Conservation (phyloP, 2,329 filamentous ascomycete genomes). For the Mycosphaerella arachidis region DNA sequence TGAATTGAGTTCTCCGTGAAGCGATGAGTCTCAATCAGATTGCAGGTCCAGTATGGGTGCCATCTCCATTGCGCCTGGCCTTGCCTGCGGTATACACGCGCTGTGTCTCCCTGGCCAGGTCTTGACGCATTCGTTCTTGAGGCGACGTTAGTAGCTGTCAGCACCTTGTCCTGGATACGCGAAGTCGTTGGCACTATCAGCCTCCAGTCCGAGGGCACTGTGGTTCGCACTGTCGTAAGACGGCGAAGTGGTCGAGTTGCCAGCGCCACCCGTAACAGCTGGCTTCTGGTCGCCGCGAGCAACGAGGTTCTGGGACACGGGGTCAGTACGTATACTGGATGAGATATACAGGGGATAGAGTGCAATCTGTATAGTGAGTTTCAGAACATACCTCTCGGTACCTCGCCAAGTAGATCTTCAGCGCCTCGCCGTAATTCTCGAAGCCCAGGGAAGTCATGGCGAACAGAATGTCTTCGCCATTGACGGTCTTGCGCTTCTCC, state of each 20-base stretch:
- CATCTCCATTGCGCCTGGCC: too few relatives aligned
- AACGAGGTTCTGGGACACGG: conserved; percentile 63
- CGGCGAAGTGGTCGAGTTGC: conserved; percentile 26
- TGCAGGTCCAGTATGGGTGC: neutral
- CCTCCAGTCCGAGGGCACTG: conserved; percentile 43
- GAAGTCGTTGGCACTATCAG: conserved; percentile 39
- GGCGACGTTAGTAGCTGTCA: conserved; percentile 10
- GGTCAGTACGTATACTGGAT: conserved; percentile 14
- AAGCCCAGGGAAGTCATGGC: conserved; percentile 99
- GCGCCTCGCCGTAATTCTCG: conserved; percentile 95
- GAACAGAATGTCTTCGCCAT: conserved; percentile 96
- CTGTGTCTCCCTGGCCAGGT: neutral
- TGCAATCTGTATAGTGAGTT: neutral
- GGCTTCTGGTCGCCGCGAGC: conserved; percentile 62
- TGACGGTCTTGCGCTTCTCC: conserved; percentile 98
- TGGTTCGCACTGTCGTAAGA: conserved; percentile 36
- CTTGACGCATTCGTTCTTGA: neutral
- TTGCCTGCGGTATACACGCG: too few relatives aligned
- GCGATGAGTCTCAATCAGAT: neutral
- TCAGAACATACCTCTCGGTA: conserved; percentile 83
- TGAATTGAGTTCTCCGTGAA: neutral
- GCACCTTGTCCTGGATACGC: conserved; percentile 20
- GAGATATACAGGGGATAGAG: conserved; percentile 16
- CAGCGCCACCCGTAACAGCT: conserved; percentile 34
- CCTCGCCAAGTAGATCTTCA: conserved; percentile 96